phyloP scores from a whole-genome alignment of 345 rosid species.

The Lepidium africanum region DNA sequence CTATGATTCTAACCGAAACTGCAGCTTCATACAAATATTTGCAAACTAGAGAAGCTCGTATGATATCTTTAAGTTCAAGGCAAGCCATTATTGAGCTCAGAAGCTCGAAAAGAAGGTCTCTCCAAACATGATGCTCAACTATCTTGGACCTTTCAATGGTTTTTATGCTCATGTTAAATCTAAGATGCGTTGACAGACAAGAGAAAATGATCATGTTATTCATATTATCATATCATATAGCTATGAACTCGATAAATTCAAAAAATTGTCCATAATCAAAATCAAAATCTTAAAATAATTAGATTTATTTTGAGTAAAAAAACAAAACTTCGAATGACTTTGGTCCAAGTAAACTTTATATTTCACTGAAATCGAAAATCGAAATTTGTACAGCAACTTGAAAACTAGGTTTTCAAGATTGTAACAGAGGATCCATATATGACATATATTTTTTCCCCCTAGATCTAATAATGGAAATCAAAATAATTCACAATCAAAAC shows the following conservation, averaged over 20 bases:
- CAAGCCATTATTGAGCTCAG: conserved; percentile 38
- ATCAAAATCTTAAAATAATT: not conserved
- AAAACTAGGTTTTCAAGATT: not conserved
- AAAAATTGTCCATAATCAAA: not conserved
- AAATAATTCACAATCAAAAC: not conserved
- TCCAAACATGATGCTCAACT: conserved; percentile 7
- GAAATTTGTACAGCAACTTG: too few species aligned
- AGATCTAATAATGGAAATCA: not conserved
- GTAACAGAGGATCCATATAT: not conserved
- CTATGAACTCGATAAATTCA: not conserved
- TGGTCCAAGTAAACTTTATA: not conserved
- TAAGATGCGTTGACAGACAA: not conserved
- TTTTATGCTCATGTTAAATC: not conserved
- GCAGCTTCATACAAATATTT: conserved; percentile 55
- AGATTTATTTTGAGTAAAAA: not conserved
- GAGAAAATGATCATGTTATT: not conserved
- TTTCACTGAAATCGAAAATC: too few species aligned
- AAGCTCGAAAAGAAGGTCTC: conserved; percentile 28
- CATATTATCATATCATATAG: too few species aligned
- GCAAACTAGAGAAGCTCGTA: conserved; percentile 58
- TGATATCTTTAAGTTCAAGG: conserved; percentile 43
- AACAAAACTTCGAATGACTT: not conserved
- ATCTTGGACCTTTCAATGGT: not conserved
- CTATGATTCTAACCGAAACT: conserved; percentile 41
- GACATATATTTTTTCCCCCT: not conserved